Evolutionary conservation across 306 rosid species (phyloP), one percentile per base, ranked within the genome.

Genomic region (Dalbergia cultrata): DNA sequence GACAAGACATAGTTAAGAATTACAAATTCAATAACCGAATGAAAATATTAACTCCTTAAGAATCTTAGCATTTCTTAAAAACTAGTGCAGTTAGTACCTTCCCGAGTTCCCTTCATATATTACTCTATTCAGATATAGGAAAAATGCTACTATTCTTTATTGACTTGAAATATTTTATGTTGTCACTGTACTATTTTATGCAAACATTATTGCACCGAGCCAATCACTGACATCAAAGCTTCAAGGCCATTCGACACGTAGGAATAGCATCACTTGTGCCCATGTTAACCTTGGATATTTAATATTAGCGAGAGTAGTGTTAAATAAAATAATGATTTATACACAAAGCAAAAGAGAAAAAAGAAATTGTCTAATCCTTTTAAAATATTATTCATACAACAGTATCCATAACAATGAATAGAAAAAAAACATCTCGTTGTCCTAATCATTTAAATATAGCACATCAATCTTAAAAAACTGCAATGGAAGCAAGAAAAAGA

Each of bases 211-310:
- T 62, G 84, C 82, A 67, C 61, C 82, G 65, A 75, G 66, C 82
- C 61, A 61, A 80, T 76, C 85, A 86, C 78, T 78, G 43, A 49
- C 43, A 53, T 81, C 39, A 47, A 78, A 78, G 49, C 58, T 21
- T 80, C 44, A 60, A 75, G 77, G 80, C 64, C 64, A 83, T 77
- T 44, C 53, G 77, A 89, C 83, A 81, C 72, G 84, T 78, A 73
- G 63, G 75, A 81, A 82, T 76, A 73, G 59, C 77, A 82, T 66
- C 89, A 79, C 81, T 74, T 82, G 81, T 82, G 87, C 86, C 80
- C 97, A 82, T 77, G 93, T 87, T 79, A 81, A 77, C 73, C 49
- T 43, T 33, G 11, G 50, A 61, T 65, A 31, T 76, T 61, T 47
- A 64, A 50, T 14, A 50, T 50, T 13, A 50, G 57, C 57, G 8